Percentiles rank a stretch among this genome's conserved stretches.
Evolutionary conservation across 345 rosid species (phyloP).

Genomic region (Dipteronia dyeriana): DNA sequence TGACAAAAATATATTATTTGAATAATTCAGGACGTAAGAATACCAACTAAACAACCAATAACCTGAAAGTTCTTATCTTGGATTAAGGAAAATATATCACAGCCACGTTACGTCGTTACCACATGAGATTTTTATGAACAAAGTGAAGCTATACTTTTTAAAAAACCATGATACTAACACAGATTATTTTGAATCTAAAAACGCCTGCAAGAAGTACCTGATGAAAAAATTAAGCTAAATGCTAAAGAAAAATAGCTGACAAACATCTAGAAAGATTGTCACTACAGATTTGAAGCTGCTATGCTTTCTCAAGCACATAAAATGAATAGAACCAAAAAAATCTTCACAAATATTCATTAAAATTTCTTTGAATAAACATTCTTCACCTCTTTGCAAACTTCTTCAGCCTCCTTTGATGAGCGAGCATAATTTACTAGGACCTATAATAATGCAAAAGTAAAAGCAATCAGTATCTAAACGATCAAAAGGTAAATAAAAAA

Average conservation of each 20-base stretch:
- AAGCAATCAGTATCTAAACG: not conserved
- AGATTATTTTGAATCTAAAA: not conserved
- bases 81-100: not conserved
- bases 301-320: not conserved
- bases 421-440: slow-evolving; percentile 94
- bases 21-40: not conserved
- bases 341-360: not conserved
- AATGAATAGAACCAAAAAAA: not conserved
- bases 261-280: not conserved
- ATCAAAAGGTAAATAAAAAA: slow-evolving; percentile 5
- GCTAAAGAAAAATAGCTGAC: not conserved
- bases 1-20: not conserved
- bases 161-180: not conserved
- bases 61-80: slow-evolving; percentile 1
- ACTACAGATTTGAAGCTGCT: not conserved
- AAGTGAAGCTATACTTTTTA: not conserved
- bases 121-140: not conserved
- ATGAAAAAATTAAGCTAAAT: not conserved
- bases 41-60: not conserved
- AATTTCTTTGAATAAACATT: not conserved
- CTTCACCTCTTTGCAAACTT: slow-evolving; percentile 81
- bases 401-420: slow-evolving; percentile 97
- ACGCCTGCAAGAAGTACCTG: not conserved
- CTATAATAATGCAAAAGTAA: slow-evolving; percentile 39
- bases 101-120: too few relatives aligned